A percentile compares a stretch with the other conserved stretches of the same genome.
Conservation (phyloP, 1,284 basidiomycete genomes). For the Rhodotorula sp. region DNA sequence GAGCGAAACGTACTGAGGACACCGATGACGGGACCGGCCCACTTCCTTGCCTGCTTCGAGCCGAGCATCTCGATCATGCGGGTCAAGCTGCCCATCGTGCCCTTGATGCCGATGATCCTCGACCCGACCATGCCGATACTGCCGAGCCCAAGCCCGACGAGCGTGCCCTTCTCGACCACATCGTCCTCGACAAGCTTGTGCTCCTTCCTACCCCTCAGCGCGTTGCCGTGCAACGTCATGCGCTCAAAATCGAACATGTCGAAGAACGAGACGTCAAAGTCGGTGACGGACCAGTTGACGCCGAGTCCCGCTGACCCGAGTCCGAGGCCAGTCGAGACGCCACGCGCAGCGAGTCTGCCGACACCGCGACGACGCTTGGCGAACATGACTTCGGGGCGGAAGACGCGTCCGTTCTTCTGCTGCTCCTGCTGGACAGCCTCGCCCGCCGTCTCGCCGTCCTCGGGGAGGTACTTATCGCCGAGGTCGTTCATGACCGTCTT, state of each 20-base stretch:
- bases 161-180: slow-evolving; percentile 63
- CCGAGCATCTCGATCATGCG: slow-evolving; percentile 75
- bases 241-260: slow-evolving; percentile 89
- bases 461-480: slow-evolving; percentile 77
- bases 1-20: slow-evolving; percentile 53
- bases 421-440: slow-evolving; percentile 8
- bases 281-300: slow-evolving; percentile 46
- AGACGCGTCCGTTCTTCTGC: slow-evolving; percentile 59
- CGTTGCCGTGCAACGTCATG: slow-evolving; percentile 60
- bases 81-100: slow-evolving; percentile 71
- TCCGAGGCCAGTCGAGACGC: slow-evolving; percentile 46
- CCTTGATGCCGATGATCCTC: slow-evolving; percentile 72
- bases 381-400: slow-evolving; percentile 98
- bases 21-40: slow-evolving; percentile 82
- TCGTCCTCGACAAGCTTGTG: slow-evolving; percentile 53
- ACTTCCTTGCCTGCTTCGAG: slow-evolving; percentile 77
- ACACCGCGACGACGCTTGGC: slow-evolving; percentile 58
- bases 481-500: slow-evolving; percentile 63
- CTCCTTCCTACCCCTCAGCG: slow-evolving; percentile 41
- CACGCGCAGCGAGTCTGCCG: slow-evolving; percentile 42
- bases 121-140: slow-evolving; percentile 84
- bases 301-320: slow-evolving; percentile 42
- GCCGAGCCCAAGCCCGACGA: slow-evolving; percentile 75
- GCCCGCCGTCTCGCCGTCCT: slow-evolving; percentile 8
- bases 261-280: slow-evolving; percentile 54